A percentile compares a stretch with the other conserved stretches of the same genome.
Evolutionary conservation across 352 stramenopile genomes (phyloP).

Genomic region (Globisporangium ultimum): DNA sequence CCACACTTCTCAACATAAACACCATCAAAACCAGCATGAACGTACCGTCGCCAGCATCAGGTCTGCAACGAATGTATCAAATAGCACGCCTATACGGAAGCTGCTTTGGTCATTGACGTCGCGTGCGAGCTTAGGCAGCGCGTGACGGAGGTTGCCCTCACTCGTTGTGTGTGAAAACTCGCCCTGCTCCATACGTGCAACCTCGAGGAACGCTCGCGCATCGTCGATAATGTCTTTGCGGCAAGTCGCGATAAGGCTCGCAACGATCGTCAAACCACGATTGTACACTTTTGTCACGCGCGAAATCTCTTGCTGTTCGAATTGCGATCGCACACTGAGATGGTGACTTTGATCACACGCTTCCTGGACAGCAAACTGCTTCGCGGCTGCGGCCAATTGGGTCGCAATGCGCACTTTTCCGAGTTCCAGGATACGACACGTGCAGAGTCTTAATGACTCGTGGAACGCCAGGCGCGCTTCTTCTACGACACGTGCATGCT

Average conservation of each 20-base stretch:
- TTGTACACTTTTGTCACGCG: constrained; percentile 6
- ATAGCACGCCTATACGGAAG: constrained; percentile 9
- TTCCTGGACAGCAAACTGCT: constrained; percentile 3
- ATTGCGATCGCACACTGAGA: constrained; percentile 7
- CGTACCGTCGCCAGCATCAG: constrained; percentile 15
- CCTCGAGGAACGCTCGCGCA: constrained; percentile 9
- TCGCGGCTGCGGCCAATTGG: neutral
- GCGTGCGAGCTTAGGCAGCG: constrained; percentile 3
- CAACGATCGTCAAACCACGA: constrained; percentile 6
- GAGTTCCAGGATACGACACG: constrained; percentile 7
- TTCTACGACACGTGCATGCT: neutral
- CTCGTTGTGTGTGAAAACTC: constrained; percentile 6
- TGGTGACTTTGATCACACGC: constrained; percentile 10
- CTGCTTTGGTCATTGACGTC: constrained; percentile 14
- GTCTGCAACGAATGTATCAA: constrained; percentile 9
- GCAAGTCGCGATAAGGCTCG: neutral
- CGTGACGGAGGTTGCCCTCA: constrained; percentile 5
- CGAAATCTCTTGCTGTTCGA: constrained; percentile 14
- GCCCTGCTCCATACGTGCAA: constrained; percentile 5
- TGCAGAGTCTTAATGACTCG: constrained; percentile 7
- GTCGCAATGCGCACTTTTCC: constrained; percentile 7
- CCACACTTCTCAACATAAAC: neutral
- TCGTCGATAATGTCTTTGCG: constrained; percentile 9
- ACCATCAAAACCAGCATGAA: no score
- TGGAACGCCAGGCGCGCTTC: neutral